Evolutionary conservation across 1,284 basidiomycete species (phyloP), one percentile per base, ranked within the genome.

Genomic region (Rhizoctonia solani): DNA sequence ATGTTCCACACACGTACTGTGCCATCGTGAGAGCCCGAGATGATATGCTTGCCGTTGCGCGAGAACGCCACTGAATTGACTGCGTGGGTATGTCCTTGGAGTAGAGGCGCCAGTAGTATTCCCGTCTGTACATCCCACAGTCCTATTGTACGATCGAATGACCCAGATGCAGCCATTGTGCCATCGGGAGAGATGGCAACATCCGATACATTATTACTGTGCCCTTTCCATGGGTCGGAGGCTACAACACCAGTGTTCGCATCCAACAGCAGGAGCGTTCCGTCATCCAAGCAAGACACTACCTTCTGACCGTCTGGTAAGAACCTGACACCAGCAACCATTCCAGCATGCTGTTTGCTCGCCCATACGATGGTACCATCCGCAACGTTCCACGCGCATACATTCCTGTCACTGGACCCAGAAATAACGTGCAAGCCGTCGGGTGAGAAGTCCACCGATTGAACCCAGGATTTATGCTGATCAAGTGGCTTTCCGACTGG

Each of bases 381-480:
- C 13, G 32, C 6, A 5, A 13, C 34, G 19, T 21, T 25, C 65
- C 65, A 67, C 4, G 63, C 53, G 23, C 52, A 29, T 11, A 67
- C 39, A 16, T 4, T 37, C 34, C 25, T 13, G 27, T 67, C 47
- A 13, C 3, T 5, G n/a, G 65, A 67, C 56, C 53, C 32, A 41
- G 65, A 59, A 14, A 49, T 37, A 9, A 67, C 42, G 21, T 19
- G 21, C 8, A 13, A n/a, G 54, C 65, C 44, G 37, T 67, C 58
- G 16, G 19, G 65, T 29, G 66, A 67, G 44, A 46, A 67, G 4
- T 19, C n/a, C 27, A 67, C 56, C 5, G 53, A 55, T 16, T 16
- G 6, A 25, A 67, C 25, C 4, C 34, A 5, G 11, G 46, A 21
- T 8, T 19, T 29, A 32, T 67, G 66, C 13, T 37, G 37, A 16